These are phyloP conservation scores for Leptographium wingfieldii DNA, from an alignment of 2,329 filamentous ascomycete genomes.

Conservation along the genomic window DNA sequence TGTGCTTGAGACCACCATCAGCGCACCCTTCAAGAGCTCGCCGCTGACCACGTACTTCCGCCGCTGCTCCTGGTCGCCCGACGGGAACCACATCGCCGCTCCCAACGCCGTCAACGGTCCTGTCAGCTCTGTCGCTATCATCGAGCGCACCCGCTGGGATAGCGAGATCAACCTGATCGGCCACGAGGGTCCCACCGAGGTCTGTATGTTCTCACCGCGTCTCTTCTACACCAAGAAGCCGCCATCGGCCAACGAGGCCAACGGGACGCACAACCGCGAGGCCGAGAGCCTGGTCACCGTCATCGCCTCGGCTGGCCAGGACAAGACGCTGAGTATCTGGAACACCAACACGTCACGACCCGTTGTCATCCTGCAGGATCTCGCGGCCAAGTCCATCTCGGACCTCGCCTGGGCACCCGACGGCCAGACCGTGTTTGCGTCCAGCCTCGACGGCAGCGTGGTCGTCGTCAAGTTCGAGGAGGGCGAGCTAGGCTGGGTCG, in stretches of 20 bases:
- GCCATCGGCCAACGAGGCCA: constrained; percentile 32
- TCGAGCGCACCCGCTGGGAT: constrained; percentile 85
- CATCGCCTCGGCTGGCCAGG: constrained; percentile 90
- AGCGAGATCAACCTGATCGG: constrained; percentile 95
- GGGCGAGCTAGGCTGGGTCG: constrained; percentile 82
- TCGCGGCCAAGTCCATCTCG: constrained; percentile 83
- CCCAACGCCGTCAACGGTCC: constrained; percentile 96
- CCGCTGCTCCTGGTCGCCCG: constrained; percentile 92
- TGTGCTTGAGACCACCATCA: constrained; percentile 83
- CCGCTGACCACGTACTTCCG: constrained; percentile 95
- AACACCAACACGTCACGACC: constrained; percentile 91
- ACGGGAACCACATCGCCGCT: constrained; percentile 92
- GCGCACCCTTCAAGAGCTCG: constrained; percentile 74
- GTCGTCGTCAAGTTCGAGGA: constrained; percentile 69
- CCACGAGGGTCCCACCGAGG: constrained; percentile 92
- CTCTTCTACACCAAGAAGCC: constrained; percentile 69
- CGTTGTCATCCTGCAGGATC: constrained; percentile 77
- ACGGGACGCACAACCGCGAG: constrained; percentile 23
- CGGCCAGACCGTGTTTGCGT: constrained; percentile 73
- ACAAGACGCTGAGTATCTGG: constrained; percentile 94
- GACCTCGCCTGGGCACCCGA: constrained; percentile 92
- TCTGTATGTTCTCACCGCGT: constrained; percentile 91
- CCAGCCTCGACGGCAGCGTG: constrained; percentile 82
- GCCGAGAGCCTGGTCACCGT: constrained; percentile 57
- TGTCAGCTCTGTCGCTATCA: constrained; percentile 92